These are phyloP conservation scores for Filosporella fistucella DNA, from an alignment of 495 filamentous ascomycete genomes.

Conservation along the genomic window DNA sequence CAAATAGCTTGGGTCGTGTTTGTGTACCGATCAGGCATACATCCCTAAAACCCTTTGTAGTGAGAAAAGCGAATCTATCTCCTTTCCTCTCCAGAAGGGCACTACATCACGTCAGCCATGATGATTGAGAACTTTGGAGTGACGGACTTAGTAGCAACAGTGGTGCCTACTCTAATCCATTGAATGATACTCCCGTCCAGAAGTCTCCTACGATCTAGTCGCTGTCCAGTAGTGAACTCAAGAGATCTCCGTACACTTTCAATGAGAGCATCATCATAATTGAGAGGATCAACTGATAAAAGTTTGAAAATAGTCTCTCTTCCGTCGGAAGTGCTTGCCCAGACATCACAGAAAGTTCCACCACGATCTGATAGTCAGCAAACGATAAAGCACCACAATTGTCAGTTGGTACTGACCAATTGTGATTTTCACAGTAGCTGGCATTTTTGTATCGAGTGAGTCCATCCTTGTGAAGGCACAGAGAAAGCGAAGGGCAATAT, in stretches of 20 bases:
- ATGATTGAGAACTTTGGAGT: conserved; percentile 21
- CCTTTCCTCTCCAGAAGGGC: too few species aligned
- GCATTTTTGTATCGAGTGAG: too few species aligned
- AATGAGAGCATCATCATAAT: conserved; percentile 47
- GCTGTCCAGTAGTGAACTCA: conserved; percentile 17
- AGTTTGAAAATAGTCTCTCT: conserved; percentile 46
- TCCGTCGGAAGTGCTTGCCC: conserved; percentile 41
- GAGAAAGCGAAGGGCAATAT: too few species aligned
- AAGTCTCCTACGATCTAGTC: too few species aligned
- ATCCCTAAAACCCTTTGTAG: too few species aligned
- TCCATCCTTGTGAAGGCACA: too few species aligned
- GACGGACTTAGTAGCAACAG: conserved; percentile 26
- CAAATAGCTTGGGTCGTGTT: conserved; percentile 24
- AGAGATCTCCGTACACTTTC: conserved; percentile 34
- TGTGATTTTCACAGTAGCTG: too few species aligned
- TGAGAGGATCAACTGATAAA: conserved; percentile 42
- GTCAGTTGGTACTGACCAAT: too few species aligned
- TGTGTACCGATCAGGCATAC: conserved; percentile 23
- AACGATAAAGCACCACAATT: too few species aligned
- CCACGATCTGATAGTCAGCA: conserved; percentile 54
- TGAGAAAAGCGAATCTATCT: too few species aligned
- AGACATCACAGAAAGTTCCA: conserved; percentile 58
- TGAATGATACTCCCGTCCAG: too few species aligned
- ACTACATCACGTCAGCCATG: conserved; percentile 23
- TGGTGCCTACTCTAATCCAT: conserved; percentile 21